These are phyloP conservation scores for Fusarium marasasianum DNA, from an alignment of 2,329 filamentous ascomycete species.

Conservation along the genomic window DNA sequence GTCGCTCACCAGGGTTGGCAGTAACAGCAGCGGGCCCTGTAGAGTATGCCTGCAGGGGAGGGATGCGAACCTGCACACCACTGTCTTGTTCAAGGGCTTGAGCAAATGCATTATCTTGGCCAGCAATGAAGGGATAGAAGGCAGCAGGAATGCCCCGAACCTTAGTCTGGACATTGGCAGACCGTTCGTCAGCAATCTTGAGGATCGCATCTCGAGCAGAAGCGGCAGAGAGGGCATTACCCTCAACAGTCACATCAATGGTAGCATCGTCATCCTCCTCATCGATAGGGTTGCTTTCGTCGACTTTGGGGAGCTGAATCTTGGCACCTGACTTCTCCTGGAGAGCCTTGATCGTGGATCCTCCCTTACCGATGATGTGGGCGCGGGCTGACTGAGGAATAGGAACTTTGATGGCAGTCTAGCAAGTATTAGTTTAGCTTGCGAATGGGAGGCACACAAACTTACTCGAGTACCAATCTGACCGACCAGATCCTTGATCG, in stretches of 20 bases:
- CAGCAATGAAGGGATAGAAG: conserved; percentile 95
- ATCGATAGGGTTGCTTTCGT: conserved; percentile 65
- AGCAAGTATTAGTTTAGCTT: conserved; percentile 32
- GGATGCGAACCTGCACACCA: conserved; percentile 83
- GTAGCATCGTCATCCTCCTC: conserved; percentile 84
- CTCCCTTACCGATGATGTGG: conserved; percentile 92
- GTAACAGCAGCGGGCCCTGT: conserved; percentile 72
- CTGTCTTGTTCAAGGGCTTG: conserved; percentile 78
- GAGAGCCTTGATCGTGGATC: conserved; percentile 88
- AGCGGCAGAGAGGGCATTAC: conserved; percentile 87
- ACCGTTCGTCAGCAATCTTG: conserved; percentile 86
- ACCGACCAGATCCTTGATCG: conserved; percentile 87
- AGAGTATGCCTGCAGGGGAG: conserved; percentile 81
- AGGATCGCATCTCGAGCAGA: conserved; percentile 85
- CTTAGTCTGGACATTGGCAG: conserved; percentile 82
- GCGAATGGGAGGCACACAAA: not conserved
- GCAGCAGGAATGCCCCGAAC: conserved; percentile 87
- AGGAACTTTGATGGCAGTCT: conserved; percentile 73
- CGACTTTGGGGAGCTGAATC: conserved; percentile 87
- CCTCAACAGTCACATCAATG: conserved; percentile 89
- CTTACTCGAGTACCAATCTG: conserved; percentile 87
- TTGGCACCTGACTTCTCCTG: conserved; percentile 89
- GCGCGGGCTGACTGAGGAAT: conserved; percentile 86
- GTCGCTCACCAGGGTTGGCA: conserved; percentile 69
- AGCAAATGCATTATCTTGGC: conserved; percentile 74